A percentile compares a stretch with the other conserved stretches of the same genome.
Evolutionary conservation across 2,329 filamentous ascomycete genomes (phyloP).

Genomic region (Aspergillus texensis): DNA sequence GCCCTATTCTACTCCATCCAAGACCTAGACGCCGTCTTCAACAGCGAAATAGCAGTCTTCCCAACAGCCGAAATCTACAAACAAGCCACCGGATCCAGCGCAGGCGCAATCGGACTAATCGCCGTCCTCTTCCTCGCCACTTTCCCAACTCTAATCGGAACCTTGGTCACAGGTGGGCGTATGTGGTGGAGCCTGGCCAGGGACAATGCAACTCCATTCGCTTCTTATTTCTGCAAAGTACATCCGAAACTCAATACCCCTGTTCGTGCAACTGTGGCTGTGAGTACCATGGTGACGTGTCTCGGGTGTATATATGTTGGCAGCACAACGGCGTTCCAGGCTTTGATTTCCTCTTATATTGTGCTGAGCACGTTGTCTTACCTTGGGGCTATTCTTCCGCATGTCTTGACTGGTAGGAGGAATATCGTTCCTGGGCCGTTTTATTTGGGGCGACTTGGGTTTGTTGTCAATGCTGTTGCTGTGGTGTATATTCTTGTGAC

Average conservation of each 20-base stretch:
- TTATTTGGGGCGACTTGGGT: conserved; percentile 55
- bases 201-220: conserved; percentile 60
- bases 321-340: conserved; percentile 67
- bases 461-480: conserved; percentile 54
- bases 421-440: conserved; percentile 61
- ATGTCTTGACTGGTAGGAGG: conserved; percentile 51
- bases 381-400: conserved; percentile 64
- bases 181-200: conserved; percentile 65
- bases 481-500: conserved; percentile 63
- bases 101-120: conserved; percentile 56
- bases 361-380: conserved; percentile 61
- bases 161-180: conserved; percentile 59
- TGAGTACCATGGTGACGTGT: conserved; percentile 54
- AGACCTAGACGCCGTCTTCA: conserved; percentile 56
- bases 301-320: conserved; percentile 68
- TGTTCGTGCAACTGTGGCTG: conserved; percentile 58
- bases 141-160: conserved; percentile 55
- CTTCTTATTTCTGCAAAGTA: conserved; percentile 52
- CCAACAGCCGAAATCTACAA: conserved; percentile 69
- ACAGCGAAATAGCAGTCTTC: conserved; percentile 50
- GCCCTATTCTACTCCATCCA: conserved; percentile 39
- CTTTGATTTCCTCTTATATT: conserved; percentile 64
- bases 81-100: conserved; percentile 57
- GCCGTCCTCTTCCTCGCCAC: conserved; percentile 58
- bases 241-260: conserved; percentile 52